Evolutionary conservation across 2,329 filamentous ascomycete genomes (phyloP), one percentile per base, ranked within the genome.

Genomic region (Fusarium longipes): DNA sequence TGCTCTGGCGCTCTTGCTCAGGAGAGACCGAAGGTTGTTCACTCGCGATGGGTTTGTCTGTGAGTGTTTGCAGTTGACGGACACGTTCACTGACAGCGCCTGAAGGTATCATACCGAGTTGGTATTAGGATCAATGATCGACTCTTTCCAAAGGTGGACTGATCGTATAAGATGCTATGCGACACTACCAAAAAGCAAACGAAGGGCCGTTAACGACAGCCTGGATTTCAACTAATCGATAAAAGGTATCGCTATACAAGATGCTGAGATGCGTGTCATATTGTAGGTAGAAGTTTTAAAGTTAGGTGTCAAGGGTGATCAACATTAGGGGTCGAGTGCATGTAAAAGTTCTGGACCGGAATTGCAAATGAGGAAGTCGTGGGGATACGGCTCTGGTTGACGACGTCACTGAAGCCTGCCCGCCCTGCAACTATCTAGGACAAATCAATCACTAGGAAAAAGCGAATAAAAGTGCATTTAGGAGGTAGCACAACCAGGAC

Each of bases 31-130:
- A 59, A 18, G 27, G 27, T 18, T 49, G 55, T 8, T 51, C 61
- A 10, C 61, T 43, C 7, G 36, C 32, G 20, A 42, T 29, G 24
- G 64, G 55, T 33, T 68, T 45, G 33, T 66, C 63, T 8, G 63
- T 67, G 4, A 75, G 65, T 5, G 63, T 72, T 22, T 68, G 69
- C 30, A 78, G 67, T 32, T 73, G 71, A 36, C 71, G 73, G 48
- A 77, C 73, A 33, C 75, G 76, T 27, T 73, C 62, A 24, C 68
- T 53, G 22, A 77, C 75, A 33, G 76, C 72, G 20, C 75, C 75
- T 4, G 65, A 55, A 7, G 72, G 74, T 44, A 75, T 59, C 35
- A 60, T 36, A 49, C 63, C 62, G 33, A 51, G 27, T 47, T 63
- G 39, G 33, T 30, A 38, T 58, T 22, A 50, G 65, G 27, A 58